Evolutionary conservation across 805 yeast genomes (phyloP).

Genomic region (Teunomyces panamensis): DNA sequence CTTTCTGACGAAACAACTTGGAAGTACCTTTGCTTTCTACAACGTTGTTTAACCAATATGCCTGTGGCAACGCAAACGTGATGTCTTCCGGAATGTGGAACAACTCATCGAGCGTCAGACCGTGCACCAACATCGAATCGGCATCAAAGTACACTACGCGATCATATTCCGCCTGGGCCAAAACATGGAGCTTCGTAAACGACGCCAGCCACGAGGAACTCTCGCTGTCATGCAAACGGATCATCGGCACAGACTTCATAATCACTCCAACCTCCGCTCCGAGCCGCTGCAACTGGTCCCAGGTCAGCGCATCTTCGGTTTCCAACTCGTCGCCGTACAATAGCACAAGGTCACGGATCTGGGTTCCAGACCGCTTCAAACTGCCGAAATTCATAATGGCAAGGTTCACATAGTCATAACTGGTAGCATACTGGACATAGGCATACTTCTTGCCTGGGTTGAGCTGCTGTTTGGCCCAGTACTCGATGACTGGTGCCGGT

Average conservation of each 20-base stretch:
- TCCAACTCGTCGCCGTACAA: slow-evolving; percentile 28
- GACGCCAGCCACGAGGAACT: slow-evolving; percentile 46
- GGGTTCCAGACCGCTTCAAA: slow-evolving; percentile 30
- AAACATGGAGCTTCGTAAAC: slow-evolving; percentile 54
- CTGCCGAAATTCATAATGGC: slow-evolving; percentile 44
- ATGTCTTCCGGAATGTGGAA: slow-evolving; percentile 24
- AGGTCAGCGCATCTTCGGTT: slow-evolving; percentile 9
- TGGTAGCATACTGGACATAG: slow-evolving; percentile 61
- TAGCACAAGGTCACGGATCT: slow-evolving; percentile 47
- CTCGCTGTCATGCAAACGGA: slow-evolving; percentile 10
- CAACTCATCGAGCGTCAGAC: slow-evolving; percentile 29
- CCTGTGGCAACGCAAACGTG: slow-evolving; percentile 31
- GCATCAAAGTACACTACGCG: slow-evolving; percentile 58
- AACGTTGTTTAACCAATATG: slow-evolving; percentile 31
- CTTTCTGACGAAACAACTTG: slow-evolving; percentile 8
- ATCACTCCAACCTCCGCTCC: slow-evolving; percentile 21
- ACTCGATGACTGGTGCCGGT: slow-evolving; percentile 20
- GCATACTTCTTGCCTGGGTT: slow-evolving; percentile 35
- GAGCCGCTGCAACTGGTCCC: slow-evolving; percentile 9
- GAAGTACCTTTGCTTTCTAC: slow-evolving; percentile 9
- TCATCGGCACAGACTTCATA: slow-evolving; percentile 22
- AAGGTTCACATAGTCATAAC: slow-evolving; percentile 47
- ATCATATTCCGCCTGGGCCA: slow-evolving; percentile 48
- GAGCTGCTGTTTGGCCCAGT: slow-evolving; percentile 8
- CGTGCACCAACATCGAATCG: slow-evolving; percentile 44